Evolutionary conservation across 148 eudicot genomes (phyloP), one percentile per base, ranked within the genome.

Genomic region (Nyssa sinensis): DNA sequence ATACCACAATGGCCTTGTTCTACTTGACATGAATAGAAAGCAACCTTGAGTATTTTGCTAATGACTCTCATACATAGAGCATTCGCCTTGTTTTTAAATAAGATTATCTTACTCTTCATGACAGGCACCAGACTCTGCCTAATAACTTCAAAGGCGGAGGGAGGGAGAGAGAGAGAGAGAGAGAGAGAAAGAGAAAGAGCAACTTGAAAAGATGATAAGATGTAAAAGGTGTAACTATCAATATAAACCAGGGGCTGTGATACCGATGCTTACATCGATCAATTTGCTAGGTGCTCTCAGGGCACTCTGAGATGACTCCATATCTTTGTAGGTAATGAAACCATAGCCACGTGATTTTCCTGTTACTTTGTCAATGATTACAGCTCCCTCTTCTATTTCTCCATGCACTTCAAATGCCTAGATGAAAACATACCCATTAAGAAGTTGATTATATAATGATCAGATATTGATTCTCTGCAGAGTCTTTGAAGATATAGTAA

Each of bases 331-430:
- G 68, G 91, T 89, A 71, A 89, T 81, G 73, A 89, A 87, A 37
- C 93, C 93, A 84, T 84, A 89, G 55, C 93, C 93, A 64, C 91
- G 93, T 16, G 89, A 87, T 9, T 86, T 89, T 67, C 89, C 91
- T 21, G 91, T 89, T 34, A 66, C 35, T 84, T 87, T 87, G 85
- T 89, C 93, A 74, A 55, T 32, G 33, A 89, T 87, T 53, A 89
- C 93, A 82, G 89, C 89, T 65, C 93, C 93, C 69, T 87, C 93
- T 71, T 89, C 93, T 17, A 89, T 84, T 79, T 85, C 89, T 71
- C 93, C 93, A 82, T 89, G 93, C 60, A 57, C 84, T 76, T 69
- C 67, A 84, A 87, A 89, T 59, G 89, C 93, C 91, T 87, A 70
- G 5, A 83, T 44, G 63, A 17, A 29, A 64, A 32, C 31, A 57